Base-by-base conservation (phyloP, 768 basidiomycete genomes). In the Dioszegia crocea region DNA sequence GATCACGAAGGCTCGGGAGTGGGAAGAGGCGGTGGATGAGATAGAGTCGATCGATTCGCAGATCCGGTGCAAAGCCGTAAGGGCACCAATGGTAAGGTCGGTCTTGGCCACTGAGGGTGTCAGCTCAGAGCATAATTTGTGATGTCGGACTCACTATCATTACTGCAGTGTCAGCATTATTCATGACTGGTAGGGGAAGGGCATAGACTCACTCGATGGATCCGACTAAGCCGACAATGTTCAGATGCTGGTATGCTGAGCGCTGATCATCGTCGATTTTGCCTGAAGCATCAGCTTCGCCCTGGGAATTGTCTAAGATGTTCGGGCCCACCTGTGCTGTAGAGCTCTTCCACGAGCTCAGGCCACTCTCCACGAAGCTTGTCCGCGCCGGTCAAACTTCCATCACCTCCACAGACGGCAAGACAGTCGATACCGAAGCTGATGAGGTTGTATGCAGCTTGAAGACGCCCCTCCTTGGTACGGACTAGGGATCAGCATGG, bases 1-100 rank as follows among this genome's bases (percentile, higher is more conserved):
- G 39, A 99, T 82, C 40, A 99, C 93, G 76, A 99, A 99, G 0
- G 96, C 96, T 57, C 96, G 84, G 27, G 92, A 97, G 77, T 99
- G 96, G 56, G 91, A 94, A 63, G 83, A 84, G 6, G 96, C 96
- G 8, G 96, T 98, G 4, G 92, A 93, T 68, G 92, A 94, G 78
- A 99, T 98, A 64, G 91, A 94, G 75, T 99, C 96, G 76, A 99
- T 89, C 26, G 92, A 86, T 77, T 98, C 96, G 78, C 96, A 98
- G 56, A 98, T 98, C 40, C 96, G 85, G 65, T 94, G 92, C 36
- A 99, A 80, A 19, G 94, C 94, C 1, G 94, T 99, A 0, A 89
- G 86, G 1, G 92, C 94, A 47, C 94, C 96, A 71, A 98, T 98
- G 6, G 96, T 99, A 71, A 96, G 78, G 77, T 98, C 92, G 19